phyloP scores from a whole-genome alignment of 208 protist genomes.

The Leishmania turanica region DNA sequence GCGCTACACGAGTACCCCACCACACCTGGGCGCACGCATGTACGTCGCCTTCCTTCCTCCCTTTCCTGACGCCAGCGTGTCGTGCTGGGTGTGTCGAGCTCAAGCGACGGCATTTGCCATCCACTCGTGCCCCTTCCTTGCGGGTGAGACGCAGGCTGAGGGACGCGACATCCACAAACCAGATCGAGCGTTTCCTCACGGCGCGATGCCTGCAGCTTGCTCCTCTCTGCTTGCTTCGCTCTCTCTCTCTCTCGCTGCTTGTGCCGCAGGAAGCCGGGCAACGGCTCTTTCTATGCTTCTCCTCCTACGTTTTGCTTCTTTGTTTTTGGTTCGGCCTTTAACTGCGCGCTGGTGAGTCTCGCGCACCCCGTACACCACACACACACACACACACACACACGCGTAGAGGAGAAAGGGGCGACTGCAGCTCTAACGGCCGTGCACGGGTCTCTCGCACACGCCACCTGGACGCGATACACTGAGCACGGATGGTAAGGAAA shows the following conservation, averaged over 20 bases:
- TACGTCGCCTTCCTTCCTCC: neutral
- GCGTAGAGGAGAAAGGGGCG: neutral
- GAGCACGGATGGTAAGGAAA: neutral
- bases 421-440: neutral
- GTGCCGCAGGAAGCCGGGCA: no score
- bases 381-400: no score
- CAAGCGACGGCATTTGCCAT: neutral
- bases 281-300: neutral
- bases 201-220: neutral
- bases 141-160: no score
- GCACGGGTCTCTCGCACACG: no score
- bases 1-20: neutral
- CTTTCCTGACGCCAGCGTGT: neutral
- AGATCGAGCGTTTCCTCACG: neutral
- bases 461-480: neutral
- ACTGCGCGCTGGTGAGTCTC: neutral
- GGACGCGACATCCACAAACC: no score
- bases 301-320: neutral
- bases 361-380: neutral
- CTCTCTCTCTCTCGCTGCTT: neutral
- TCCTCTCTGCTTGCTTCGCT: neutral
- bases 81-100: neutral
- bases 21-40: neutral
- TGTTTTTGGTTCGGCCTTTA: neutral
- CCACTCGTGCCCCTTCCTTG: no score